A percentile compares a stretch with the other conserved stretches of the same genome.
phyloP scores from a whole-genome alignment of 768 basidiomycete genomes.

The Tricholoma flavovirens region DNA sequence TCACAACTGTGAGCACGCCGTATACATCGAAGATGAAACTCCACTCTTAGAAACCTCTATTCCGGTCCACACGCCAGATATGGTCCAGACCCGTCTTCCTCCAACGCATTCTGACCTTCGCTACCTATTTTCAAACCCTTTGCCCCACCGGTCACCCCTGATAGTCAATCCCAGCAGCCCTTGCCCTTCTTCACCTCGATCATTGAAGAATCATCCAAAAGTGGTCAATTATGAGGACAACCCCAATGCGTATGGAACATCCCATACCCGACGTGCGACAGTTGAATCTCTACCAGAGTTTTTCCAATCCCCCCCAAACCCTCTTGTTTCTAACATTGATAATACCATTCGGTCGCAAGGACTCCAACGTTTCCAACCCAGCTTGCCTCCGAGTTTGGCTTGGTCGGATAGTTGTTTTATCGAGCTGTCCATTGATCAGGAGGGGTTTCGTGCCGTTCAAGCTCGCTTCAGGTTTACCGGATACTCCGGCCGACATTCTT shows the following conservation, averaged over 20 bases:
- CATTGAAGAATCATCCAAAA: background rate
- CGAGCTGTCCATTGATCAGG: conserved; percentile 77
- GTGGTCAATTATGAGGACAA: background rate
- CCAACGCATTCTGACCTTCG: background rate
- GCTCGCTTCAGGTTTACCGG: conserved; percentile 58
- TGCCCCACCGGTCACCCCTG: background rate
- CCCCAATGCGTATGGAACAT: background rate
- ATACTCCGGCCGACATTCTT: conserved; percentile 30
- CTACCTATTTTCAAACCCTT: background rate
- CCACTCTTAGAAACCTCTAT: background rate
- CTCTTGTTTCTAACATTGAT: background rate
- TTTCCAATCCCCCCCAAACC: background rate
- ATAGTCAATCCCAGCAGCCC: background rate
- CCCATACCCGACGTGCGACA: background rate
- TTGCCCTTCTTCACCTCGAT: background rate
- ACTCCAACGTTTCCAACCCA: background rate
- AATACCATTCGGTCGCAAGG: background rate
- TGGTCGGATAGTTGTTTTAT: conserved; percentile 54
- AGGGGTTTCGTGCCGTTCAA: conserved; percentile 64
- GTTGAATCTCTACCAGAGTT: background rate
- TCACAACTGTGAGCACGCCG: background rate
- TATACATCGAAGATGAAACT: background rate
- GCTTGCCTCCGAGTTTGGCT: conserved; percentile 22
- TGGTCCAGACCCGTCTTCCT: background rate
- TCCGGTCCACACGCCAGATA: background rate